Evolutionary conservation across 306 rosid species (phyloP).

Genomic region (Calophaca sinica): DNA sequence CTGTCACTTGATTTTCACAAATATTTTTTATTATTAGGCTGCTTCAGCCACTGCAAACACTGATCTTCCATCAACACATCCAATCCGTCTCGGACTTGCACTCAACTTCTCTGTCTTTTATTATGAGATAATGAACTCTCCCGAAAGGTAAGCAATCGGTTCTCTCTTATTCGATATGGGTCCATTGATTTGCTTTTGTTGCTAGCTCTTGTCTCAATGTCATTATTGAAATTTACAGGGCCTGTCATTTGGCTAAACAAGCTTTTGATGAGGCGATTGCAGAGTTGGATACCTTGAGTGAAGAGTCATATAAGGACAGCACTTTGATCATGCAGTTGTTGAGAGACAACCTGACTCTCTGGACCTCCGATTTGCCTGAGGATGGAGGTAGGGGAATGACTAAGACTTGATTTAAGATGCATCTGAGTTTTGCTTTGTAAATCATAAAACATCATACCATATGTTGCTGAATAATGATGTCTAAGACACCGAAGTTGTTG

Average conservation of each 20-base stretch:
- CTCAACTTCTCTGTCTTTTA: constrained; percentile 98
- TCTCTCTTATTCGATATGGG: constrained; percentile 3
- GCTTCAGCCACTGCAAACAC: constrained; percentile 89
- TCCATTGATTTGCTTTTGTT: constrained; percentile 27
- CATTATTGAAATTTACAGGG: constrained; percentile 65
- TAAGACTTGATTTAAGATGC: constrained; percentile 16
- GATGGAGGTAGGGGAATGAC: constrained; percentile 79
- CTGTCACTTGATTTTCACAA: constrained; percentile 31
- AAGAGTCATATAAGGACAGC: constrained; percentile 98
- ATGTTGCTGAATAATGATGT: constrained; percentile 38
- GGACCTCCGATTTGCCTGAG: constrained; percentile 99
- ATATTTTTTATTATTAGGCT: constrained; percentile 58
- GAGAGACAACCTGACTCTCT: constrained; percentile 98
- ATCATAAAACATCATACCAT: neutral
- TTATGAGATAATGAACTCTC: constrained; percentile 97
- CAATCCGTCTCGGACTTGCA: constrained; percentile 97
- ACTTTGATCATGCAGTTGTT: constrained; percentile 97
- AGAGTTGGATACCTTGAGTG: constrained; percentile 97
- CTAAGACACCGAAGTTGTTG: constrained; percentile 4
- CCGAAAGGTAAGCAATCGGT: constrained; percentile 72
- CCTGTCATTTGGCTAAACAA: constrained; percentile 99
- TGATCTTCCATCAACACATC: constrained; percentile 95
- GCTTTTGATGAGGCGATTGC: constrained; percentile 99
- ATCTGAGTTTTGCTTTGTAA: constrained; percentile 15
- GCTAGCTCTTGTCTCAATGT: constrained; percentile 38